Evolutionary conservation across 352 stramenopile genomes (phyloP).

Genomic region (Elongisporangium senticosum): DNA sequence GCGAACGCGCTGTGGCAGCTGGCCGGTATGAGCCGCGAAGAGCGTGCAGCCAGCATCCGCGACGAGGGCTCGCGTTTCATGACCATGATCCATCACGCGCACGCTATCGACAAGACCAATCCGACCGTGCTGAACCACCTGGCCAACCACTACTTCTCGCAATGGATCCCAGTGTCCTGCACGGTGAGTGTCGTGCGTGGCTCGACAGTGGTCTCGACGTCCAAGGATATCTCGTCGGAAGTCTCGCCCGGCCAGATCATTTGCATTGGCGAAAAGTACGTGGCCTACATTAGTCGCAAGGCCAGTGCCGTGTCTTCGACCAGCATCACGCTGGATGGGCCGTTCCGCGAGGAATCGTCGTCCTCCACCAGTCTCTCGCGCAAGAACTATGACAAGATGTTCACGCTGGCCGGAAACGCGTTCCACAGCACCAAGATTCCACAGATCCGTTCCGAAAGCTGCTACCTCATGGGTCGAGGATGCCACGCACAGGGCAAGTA

Average conservation of each 20-base stretch:
- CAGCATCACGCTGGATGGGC: slow-evolving; percentile 66
- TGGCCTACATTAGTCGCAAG: slow-evolving; percentile 78
- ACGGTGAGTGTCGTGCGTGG: slow-evolving; percentile 81
- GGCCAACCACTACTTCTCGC: slow-evolving; percentile 98
- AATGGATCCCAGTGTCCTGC: slow-evolving; percentile 92
- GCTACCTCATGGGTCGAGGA: slow-evolving; percentile 95
- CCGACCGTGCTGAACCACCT: slow-evolving; percentile 95
- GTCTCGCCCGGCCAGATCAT: slow-evolving; percentile 91
- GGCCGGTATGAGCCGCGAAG: slow-evolving; percentile 66
- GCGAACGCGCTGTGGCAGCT: slow-evolving; percentile 91
- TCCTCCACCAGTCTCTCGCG: slow-evolving; percentile 58
- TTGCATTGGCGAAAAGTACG: slow-evolving; percentile 91
- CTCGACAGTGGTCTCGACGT: slow-evolving; percentile 79
- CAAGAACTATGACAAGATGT: slow-evolving; percentile 90
- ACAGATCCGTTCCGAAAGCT: slow-evolving; percentile 94
- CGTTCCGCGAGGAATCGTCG: slow-evolving; percentile 73
- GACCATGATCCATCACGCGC: slow-evolving; percentile 89
- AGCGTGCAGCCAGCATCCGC: slow-evolving; percentile 69
- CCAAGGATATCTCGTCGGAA: slow-evolving; percentile 83
- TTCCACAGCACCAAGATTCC: slow-evolving; percentile 87
- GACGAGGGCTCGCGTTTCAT: slow-evolving; percentile 89
- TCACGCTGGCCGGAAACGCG: slow-evolving; percentile 79
- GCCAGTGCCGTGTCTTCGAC: slow-evolving; percentile 55
- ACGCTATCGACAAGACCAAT: slow-evolving; percentile 85
- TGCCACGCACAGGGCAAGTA: slow-evolving; percentile 93